A percentile compares a stretch with the other conserved stretches of the same genome.
Evolutionary conservation across 495 filamentous ascomycete species (phyloP).

Genomic region (Podospora fimiseda): DNA sequence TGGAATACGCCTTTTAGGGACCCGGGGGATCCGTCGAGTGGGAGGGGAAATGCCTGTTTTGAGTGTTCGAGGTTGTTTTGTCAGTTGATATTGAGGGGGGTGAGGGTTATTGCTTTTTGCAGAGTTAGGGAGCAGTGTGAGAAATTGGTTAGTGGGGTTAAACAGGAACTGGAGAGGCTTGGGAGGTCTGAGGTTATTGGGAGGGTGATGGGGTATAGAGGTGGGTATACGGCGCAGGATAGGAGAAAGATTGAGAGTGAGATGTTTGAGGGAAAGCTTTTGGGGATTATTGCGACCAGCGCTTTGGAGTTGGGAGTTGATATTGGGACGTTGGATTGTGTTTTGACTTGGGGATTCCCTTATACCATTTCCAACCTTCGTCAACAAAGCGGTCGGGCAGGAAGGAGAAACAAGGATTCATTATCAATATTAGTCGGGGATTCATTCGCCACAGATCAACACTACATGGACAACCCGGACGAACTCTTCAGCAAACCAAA

Average conservation of each 20-base stretch:
- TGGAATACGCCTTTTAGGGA: slow-evolving; percentile 98
- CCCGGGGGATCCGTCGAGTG: slow-evolving; percentile 76
- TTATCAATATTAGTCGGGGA: slow-evolving; percentile 89
- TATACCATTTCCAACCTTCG: slow-evolving; percentile 90
- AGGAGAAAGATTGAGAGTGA: slow-evolving; percentile 83
- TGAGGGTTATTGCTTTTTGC: slow-evolving; percentile 92
- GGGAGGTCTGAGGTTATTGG: slow-evolving; percentile 66
- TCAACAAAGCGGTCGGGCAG: slow-evolving; percentile 91
- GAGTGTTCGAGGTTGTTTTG: slow-evolving; percentile 88
- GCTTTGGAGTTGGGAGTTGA: slow-evolving; percentile 92
- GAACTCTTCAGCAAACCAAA: slow-evolving; percentile 96
- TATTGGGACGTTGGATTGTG: slow-evolving; percentile 91
- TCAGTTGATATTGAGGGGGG: slow-evolving; percentile 80
- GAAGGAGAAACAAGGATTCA: slow-evolving; percentile 89
- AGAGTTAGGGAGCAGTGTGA: slow-evolving; percentile 84
- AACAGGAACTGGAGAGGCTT: slow-evolving; percentile 64
- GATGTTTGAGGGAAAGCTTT: slow-evolving; percentile 92
- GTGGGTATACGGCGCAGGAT: slow-evolving; percentile 94
- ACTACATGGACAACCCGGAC: slow-evolving; percentile 93
- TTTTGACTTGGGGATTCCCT: slow-evolving; percentile 89
- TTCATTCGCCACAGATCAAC: slow-evolving; percentile 84
- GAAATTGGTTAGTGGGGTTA: slow-evolving; percentile 71
- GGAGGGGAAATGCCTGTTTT: slow-evolving; percentile 70
- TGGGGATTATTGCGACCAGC: slow-evolving; percentile 91
- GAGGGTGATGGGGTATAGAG: slow-evolving; percentile 91